Conservation (phyloP, 208 protist species). For the Trypanosoma melophagium region DNA sequence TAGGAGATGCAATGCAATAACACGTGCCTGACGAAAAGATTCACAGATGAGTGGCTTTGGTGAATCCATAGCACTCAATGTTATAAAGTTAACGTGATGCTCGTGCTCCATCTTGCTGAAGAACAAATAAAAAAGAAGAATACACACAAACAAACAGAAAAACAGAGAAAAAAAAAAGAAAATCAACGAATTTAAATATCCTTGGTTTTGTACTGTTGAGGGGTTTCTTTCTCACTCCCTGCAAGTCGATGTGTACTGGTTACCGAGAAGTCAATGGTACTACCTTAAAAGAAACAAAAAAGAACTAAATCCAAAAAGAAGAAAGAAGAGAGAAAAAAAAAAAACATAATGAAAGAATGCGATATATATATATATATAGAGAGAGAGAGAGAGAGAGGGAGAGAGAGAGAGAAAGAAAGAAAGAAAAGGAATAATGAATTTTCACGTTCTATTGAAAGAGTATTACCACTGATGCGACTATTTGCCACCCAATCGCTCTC, state of each 20-base stretch:
- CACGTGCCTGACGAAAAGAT: conserved; percentile 10
- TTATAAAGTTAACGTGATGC: background rate
- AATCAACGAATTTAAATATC: too few relatives aligned
- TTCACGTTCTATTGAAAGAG: too few relatives aligned
- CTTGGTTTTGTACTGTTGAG: too few relatives aligned
- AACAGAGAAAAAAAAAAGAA: conserved; percentile 19
- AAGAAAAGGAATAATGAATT: too few relatives aligned
- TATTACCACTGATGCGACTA: too few relatives aligned
- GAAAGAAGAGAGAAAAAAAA: conserved; percentile 19
- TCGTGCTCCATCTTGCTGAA: conserved; percentile 2
- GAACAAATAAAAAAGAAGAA: conserved; percentile 12
- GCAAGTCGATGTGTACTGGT: too few relatives aligned
- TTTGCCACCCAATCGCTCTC: too few relatives aligned
- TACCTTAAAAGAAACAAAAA: too few relatives aligned
- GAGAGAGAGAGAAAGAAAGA: too few relatives aligned
- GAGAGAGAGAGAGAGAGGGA: too few relatives aligned
- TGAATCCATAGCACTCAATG: background rate
- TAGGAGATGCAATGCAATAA: background rate
- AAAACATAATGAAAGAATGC: too few relatives aligned
- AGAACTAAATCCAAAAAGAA: conserved; percentile 14
- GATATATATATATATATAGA: background rate
- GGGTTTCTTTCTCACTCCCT: too few relatives aligned
- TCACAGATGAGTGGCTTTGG: conserved; percentile 18
- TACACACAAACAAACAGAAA: conserved; percentile 10
- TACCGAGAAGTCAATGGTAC: background rate